phyloP scores from a whole-genome alignment of 257 asterid species.

The Rauvolfia tetraphylla region DNA sequence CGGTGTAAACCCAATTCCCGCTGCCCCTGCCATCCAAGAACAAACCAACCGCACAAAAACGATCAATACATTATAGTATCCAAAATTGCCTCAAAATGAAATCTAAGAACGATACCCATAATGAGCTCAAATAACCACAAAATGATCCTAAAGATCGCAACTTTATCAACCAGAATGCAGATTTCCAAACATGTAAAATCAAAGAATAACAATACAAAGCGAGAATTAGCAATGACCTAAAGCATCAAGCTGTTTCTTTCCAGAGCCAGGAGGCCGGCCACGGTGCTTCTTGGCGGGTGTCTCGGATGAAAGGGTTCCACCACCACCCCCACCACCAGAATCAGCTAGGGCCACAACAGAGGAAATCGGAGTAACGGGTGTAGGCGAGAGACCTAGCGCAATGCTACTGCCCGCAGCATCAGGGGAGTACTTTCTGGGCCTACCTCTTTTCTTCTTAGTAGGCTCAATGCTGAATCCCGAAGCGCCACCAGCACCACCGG shows the following conservation, averaged over 20 bases:
- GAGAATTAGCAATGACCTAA: constrained; percentile 25
- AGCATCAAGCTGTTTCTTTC: constrained; percentile 49
- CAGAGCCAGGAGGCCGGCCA: constrained; percentile 57
- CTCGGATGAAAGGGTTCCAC: constrained; percentile 35
- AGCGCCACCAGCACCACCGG: constrained; percentile 34
- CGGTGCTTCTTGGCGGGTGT: constrained; percentile 38
- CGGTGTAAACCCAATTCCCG: constrained; percentile 50
- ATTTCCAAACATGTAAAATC: not conserved
- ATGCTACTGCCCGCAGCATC: constrained; percentile 52
- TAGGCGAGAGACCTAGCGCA: constrained; percentile 66
- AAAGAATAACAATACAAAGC: not conserved
- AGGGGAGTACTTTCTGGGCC: constrained; percentile 84
- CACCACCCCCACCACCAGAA: constrained; percentile 38
- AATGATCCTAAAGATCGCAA: not conserved
- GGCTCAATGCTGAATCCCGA: constrained; percentile 53
- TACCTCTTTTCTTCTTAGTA: constrained; percentile 71
- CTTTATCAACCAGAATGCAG: not conserved
- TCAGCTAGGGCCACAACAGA: constrained; percentile 18
- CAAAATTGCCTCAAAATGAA: not conserved
- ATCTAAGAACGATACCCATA: not conserved
- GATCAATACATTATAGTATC: not conserved
- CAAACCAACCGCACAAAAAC: not conserved
- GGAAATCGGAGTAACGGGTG: constrained; percentile 48
- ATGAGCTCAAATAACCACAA: not conserved
- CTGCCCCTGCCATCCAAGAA: constrained; percentile 31